Percentiles rank a stretch among this genome's conserved stretches.
Conservation (phyloP, 1,139 yeast genomes). For the Blastobotrys elegans region DNA sequence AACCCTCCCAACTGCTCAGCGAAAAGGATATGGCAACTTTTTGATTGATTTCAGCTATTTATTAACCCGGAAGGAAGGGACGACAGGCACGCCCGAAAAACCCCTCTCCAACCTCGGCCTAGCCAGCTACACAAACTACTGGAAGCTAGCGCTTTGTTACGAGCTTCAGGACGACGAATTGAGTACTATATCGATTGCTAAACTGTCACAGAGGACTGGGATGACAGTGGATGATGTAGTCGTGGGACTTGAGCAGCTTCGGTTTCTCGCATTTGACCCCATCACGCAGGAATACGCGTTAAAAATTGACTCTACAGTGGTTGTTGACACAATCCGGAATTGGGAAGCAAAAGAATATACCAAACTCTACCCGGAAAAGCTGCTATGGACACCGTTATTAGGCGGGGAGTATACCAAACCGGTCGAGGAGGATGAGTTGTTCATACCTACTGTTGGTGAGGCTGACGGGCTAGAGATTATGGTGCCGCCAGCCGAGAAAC, state of each 20-base stretch:
- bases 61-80: slow-evolving; percentile 65
- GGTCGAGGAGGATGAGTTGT: neutral
- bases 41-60: slow-evolving; percentile 87
- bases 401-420: neutral
- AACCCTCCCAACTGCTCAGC: slow-evolving; percentile 81
- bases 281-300: slow-evolving; percentile 43
- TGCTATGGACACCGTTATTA: slow-evolving; percentile 50
- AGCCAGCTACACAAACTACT: slow-evolving; percentile 78
- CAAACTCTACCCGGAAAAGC: slow-evolving; percentile 44
- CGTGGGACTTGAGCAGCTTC: slow-evolving; percentile 75
- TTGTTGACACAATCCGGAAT: slow-evolving; percentile 43
- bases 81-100: slow-evolving; percentile 90
- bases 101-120: slow-evolving; percentile 86
- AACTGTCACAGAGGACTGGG: slow-evolving; percentile 66
- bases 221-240: slow-evolving; percentile 79
- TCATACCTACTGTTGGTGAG: neutral
- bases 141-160: slow-evolving; percentile 66
- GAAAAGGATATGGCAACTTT: slow-evolving; percentile 85
- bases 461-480: neutral
- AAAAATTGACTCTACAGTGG: slow-evolving; percentile 43
- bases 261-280: slow-evolving; percentile 50
- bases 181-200: slow-evolving; percentile 48
- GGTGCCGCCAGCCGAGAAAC: neutral
- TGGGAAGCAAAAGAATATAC: slow-evolving; percentile 59
- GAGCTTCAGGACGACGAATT: slow-evolving; percentile 31